These are phyloP conservation scores for Adansonia madagascariensis DNA, from an alignment of 441 rosid species.

Conservation along the genomic window DNA sequence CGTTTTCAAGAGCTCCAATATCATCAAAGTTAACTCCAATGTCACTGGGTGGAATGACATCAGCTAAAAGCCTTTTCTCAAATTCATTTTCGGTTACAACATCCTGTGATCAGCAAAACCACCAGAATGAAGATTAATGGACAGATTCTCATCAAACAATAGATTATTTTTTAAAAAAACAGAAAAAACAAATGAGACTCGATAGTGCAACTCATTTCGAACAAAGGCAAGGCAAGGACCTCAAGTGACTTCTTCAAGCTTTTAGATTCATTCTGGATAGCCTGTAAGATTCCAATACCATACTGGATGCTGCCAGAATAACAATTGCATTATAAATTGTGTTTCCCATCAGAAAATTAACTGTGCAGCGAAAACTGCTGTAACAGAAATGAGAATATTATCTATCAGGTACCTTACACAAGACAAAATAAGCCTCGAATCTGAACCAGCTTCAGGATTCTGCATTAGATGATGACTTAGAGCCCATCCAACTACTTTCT, in stretches of 20 bases:
- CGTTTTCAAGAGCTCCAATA: slow-evolving; percentile 92
- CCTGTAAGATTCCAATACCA: slow-evolving; percentile 73
- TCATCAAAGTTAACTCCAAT: slow-evolving; percentile 91
- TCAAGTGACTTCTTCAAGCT: slow-evolving; percentile 82
- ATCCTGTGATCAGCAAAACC: slow-evolving; percentile 57
- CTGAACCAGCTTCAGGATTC: slow-evolving; percentile 60
- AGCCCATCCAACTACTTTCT: slow-evolving; percentile 87
- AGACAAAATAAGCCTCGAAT: slow-evolving; percentile 63
- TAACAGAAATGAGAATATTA: slow-evolving; percentile 30
- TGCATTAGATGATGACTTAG: slow-evolving; percentile 75
- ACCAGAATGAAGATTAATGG: slow-evolving; percentile 16
- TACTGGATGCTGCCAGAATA: slow-evolving; percentile 68
- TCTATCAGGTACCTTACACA: slow-evolving; percentile 65
- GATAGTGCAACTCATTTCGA: not conserved
- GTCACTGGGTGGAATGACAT: slow-evolving; percentile 90
- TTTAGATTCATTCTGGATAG: slow-evolving; percentile 72
- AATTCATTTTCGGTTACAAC: slow-evolving; percentile 93
- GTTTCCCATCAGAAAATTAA: slow-evolving; percentile 30
- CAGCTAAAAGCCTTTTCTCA: slow-evolving; percentile 86
- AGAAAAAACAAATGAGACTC: slow-evolving; percentile 13
- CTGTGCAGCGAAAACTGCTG: slow-evolving; percentile 24
- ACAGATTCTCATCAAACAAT: slow-evolving; percentile 3
- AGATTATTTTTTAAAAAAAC: not conserved
- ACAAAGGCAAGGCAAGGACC: slow-evolving; percentile 46
- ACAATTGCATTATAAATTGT: slow-evolving; percentile 36